Conservation (phyloP, 345 rosid genomes). For the Euclidium syriacum region DNA sequence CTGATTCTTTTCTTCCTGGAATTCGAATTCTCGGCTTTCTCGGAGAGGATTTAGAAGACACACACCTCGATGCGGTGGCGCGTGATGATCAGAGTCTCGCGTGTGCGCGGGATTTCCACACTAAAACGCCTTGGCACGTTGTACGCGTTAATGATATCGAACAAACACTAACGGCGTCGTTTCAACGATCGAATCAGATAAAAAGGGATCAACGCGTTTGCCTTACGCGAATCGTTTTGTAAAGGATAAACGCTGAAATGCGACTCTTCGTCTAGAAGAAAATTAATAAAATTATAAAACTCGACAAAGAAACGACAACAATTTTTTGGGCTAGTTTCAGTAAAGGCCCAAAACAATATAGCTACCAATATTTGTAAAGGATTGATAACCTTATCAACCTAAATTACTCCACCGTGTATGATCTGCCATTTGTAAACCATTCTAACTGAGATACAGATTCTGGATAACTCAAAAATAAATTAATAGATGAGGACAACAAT, state of each 20-base stretch:
- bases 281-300: not conserved
- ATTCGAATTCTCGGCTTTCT: not conserved
- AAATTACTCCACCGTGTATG: too few species aligned
- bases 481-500: too few species aligned
- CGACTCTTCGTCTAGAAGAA: not conserved
- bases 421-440: too few species aligned
- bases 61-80: conserved; percentile 7
- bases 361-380: too few species aligned
- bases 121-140: conserved; percentile 6
- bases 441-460: too few species aligned
- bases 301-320: not conserved
- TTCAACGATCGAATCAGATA: not conserved
- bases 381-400: too few species aligned
- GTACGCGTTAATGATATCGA: conserved; percentile 4
- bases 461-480: too few species aligned
- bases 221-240: conserved; percentile 4
- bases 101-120: conserved; percentile 18
- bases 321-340: too few species aligned
- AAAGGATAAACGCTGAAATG: not conserved
- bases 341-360: too few species aligned
- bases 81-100: conserved; percentile 16
- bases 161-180: not conserved
- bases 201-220: conserved; percentile 7
- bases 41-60: not conserved
- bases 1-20: not conserved